A percentile compares a stretch with the other conserved stretches of the same genome.
Evolutionary conservation across 768 basidiomycete species (phyloP).

Genomic region (Tulasnella calospora): DNA sequence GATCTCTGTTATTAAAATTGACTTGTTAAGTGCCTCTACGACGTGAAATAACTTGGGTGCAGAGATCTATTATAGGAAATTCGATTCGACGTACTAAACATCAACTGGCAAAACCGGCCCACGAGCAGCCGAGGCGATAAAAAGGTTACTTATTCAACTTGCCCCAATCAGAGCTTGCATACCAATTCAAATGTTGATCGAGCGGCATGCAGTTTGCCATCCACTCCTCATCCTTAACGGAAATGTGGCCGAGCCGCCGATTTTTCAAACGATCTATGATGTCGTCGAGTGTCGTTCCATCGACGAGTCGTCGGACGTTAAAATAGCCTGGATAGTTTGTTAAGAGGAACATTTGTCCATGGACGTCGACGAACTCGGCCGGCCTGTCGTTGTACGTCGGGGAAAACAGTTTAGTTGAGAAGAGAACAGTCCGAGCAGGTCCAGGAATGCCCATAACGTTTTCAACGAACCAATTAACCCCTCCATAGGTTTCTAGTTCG

Average conservation of each 20-base stretch:
- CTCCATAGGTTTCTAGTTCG: neutral
- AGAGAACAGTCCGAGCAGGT: neutral
- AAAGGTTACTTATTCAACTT: neutral
- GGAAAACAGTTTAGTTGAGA: neutral
- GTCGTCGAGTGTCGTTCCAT: neutral
- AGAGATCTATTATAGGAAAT: too few relatives aligned
- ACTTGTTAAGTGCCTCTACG: too few relatives aligned
- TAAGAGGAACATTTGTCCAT: neutral
- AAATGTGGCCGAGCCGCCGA: neutral
- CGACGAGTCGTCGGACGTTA: neutral
- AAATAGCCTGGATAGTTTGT: neutral
- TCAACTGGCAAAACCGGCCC: too few relatives aligned
- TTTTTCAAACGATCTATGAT: neutral
- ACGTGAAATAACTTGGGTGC: too few relatives aligned
- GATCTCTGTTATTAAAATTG: too few relatives aligned
- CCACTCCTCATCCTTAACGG: neutral
- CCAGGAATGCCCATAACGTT: neutral
- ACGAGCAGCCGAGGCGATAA: too few relatives aligned
- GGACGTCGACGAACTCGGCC: neutral
- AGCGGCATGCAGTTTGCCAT: neutral
- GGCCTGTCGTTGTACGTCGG: neutral
- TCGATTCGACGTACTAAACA: too few relatives aligned
- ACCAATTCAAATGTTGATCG: neutral
- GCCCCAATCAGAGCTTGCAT: neutral
- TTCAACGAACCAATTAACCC: neutral